phyloP scores from a whole-genome alignment of 306 rosid species.

The Potentilla sterilis region DNA sequence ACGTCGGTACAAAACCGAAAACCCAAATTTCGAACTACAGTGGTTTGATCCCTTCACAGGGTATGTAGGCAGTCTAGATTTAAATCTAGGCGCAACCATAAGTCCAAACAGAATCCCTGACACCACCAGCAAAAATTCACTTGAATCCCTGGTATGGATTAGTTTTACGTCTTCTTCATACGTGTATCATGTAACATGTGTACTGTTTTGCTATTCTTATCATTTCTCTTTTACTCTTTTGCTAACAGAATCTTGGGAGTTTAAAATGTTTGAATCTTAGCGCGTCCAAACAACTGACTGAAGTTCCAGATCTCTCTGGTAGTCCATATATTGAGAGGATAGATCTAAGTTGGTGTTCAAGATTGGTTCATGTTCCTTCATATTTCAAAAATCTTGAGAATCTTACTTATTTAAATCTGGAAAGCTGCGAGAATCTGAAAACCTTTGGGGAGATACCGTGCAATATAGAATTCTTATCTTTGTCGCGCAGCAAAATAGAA shows the following conservation, averaged over 20 bases:
- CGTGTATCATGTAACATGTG: too few species aligned
- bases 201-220: neutral
- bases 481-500: neutral
- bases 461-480: neutral
- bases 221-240: neutral
- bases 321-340: neutral
- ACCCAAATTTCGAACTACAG: too few species aligned
- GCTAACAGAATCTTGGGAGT: neutral
- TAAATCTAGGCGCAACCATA: too few species aligned
- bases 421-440: neutral
- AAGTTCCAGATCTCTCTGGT: slow-evolving; percentile 10
- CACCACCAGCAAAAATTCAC: too few species aligned
- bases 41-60: too few species aligned
- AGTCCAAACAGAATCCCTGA: too few species aligned
- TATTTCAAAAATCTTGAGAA: neutral
- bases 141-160: slow-evolving; percentile 13
- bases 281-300: neutral
- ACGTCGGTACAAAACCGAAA: too few species aligned
- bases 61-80: too few species aligned
- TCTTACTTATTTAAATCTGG: neutral
- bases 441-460: neutral
- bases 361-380: neutral
- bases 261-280: slow-evolving; percentile 5
- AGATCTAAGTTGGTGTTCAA: neutral
- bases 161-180: neutral